A percentile compares a stretch with the other conserved stretches of the same genome.
phyloP scores from a whole-genome alignment of 306 rosid genomes.

The Gastrolobium villosum region DNA sequence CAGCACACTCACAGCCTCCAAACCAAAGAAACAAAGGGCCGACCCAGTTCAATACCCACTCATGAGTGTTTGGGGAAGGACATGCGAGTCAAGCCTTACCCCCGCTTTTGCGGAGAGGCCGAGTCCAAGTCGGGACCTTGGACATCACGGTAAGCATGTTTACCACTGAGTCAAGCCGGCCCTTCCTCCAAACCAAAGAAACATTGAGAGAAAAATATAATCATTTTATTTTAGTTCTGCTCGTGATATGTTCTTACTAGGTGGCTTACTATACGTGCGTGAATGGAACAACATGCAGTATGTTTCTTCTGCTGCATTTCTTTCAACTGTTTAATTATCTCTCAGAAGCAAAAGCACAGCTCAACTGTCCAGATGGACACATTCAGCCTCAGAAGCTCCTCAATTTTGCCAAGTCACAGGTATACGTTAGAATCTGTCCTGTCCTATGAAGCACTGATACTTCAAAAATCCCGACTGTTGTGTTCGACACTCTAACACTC shows the following conservation, averaged over 20 bases:
- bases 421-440: conserved; percentile 4
- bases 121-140: no score
- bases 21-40: no score
- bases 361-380: conserved; percentile 77
- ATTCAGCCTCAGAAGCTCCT: conserved; percentile 78
- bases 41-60: no score
- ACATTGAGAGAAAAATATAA: conserved; percentile 11
- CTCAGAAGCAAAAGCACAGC: conserved; percentile 62
- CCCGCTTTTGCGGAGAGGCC: no score
- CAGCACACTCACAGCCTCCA: neutral
- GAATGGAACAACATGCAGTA: conserved; percentile 97
- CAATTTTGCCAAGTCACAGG: conserved; percentile 69
- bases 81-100: no score
- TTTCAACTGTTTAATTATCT: conserved; percentile 74
- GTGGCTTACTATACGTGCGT: conserved; percentile 75
- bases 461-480: no score
- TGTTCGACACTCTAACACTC: no score
- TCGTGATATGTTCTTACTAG: conserved; percentile 46
- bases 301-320: conserved; percentile 79
- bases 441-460: no score
- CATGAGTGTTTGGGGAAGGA: no score
- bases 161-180: no score
- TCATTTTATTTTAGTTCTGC: neutral
- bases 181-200: no score
- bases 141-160: no score